phyloP scores from a whole-genome alignment of 805 yeast genomes.

The Metschnikowia shivogae region DNA sequence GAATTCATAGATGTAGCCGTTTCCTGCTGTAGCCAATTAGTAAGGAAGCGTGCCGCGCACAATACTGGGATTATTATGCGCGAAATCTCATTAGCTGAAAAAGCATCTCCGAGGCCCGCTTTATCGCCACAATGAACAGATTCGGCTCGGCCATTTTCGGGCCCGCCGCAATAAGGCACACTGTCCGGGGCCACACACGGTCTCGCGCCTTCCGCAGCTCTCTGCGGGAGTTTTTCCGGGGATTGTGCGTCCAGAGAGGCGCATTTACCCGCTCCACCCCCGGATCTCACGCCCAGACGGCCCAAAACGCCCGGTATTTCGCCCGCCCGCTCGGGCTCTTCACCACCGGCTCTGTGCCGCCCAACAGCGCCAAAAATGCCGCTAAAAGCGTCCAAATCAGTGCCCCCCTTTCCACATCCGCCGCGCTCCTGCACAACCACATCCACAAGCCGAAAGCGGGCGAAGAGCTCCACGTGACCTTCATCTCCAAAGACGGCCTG shows the following conservation, averaged over 20 bases:
- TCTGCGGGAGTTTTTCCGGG: neutral
- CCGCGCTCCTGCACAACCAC: conserved; percentile 67
- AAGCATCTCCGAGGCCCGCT: neutral
- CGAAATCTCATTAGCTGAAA: conserved; percentile 7
- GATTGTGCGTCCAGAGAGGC: neutral
- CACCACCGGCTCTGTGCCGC: too few relatives aligned
- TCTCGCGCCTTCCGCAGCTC: neutral
- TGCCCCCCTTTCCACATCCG: neutral
- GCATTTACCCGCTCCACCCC: neutral
- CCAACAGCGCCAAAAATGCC: too few relatives aligned
- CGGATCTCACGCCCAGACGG: neutral
- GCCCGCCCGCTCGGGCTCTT: too few relatives aligned
- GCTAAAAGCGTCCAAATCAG: too few relatives aligned
- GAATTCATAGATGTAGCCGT: neutral
- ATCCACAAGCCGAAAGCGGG: conserved; percentile 89
- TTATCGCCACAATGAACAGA: neutral
- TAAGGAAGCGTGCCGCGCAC: conserved; percentile 1
- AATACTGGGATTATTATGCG: conserved; percentile 7
- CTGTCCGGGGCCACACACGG: neutral
- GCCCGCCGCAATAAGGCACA: neutral
- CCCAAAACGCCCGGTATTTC: too few relatives aligned
- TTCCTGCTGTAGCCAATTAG: neutral
- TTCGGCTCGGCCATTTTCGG: neutral
- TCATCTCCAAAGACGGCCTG: conserved; percentile 86
- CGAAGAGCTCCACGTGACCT: conserved; percentile 78